These are phyloP conservation scores for Asparagopsis taxiformis DNA, from an alignment of 31 red algal species.

Conservation along the genomic window DNA sequence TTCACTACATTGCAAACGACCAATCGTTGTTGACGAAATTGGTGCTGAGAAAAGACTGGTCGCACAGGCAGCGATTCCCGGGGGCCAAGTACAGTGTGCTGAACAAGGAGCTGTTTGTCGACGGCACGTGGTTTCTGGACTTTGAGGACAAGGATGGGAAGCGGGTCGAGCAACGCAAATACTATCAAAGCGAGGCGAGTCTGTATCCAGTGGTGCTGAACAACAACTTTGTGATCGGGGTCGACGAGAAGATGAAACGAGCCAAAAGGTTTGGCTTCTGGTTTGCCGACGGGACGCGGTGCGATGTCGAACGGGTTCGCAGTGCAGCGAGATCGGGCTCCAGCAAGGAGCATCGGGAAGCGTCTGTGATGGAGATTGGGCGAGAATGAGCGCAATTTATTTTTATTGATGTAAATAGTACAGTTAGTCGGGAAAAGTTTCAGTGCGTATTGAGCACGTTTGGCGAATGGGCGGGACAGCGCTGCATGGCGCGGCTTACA, in stretches of 20 bases:
- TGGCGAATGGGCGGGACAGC: too few relatives aligned
- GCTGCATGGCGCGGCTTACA: too few relatives aligned
- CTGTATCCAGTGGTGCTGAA: conserved; percentile 62
- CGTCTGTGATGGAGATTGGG: too few relatives aligned
- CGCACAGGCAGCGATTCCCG: conserved; percentile 48
- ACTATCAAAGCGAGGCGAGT: conserved; percentile 31
- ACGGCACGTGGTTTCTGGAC: conserved; percentile 62
- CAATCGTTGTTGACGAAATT: conserved; percentile 48
- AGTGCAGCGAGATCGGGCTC: conserved; percentile 29
- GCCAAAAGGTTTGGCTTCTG: conserved; percentile 53
- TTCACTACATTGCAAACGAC: conserved; percentile 52
- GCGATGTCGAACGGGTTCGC: conserved; percentile 10
- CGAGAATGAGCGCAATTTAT: too few relatives aligned
- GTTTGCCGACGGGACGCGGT: conserved; percentile 41
- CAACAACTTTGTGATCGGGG: conserved; percentile 76
- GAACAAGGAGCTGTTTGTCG: conserved; percentile 56
- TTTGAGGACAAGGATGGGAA: too few relatives aligned
- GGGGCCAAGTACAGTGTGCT: conserved; percentile 43
- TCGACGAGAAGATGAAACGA: conserved; percentile 54
- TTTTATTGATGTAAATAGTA: too few relatives aligned
- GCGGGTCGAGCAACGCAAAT: too few relatives aligned
- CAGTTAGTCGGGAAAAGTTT: too few relatives aligned
- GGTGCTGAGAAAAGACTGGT: conserved; percentile 27
- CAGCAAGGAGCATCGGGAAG: too few relatives aligned
- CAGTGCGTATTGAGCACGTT: too few relatives aligned